These are phyloP conservation scores for Fomitopsis palustris DNA, from an alignment of 1,284 basidiomycete genomes.

Conservation along the genomic window DNA sequence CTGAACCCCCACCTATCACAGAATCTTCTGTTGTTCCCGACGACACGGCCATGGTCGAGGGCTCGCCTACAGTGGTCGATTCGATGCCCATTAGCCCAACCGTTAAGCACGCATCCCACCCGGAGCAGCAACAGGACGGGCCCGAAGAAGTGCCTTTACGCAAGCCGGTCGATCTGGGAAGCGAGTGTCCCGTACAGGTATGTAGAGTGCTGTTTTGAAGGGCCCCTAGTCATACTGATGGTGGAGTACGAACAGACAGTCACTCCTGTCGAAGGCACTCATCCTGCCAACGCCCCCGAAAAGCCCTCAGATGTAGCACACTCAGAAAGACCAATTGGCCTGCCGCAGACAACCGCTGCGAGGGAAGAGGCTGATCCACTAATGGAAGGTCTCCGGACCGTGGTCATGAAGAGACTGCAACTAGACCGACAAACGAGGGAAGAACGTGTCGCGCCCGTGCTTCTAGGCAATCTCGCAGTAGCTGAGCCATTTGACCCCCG, in stretches of 20 bases:
- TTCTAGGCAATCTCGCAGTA: conserved; percentile 54
- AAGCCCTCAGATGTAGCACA: not conserved
- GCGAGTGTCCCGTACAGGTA: not conserved
- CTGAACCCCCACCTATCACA: too few species aligned
- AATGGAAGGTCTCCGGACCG: conserved; percentile 55
- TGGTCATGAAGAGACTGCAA: conserved; percentile 56
- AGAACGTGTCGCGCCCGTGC: conserved; percentile 58
- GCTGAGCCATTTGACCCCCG: conserved; percentile 28
- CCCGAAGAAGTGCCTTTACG: not conserved
- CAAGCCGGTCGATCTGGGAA: not conserved
- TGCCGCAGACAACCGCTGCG: not conserved
- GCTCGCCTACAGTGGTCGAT: not conserved
- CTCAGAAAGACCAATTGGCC: not conserved
- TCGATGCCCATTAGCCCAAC: not conserved
- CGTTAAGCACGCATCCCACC: not conserved
- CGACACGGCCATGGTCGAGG: too few species aligned
- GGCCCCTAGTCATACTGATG: not conserved
- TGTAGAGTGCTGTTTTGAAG: not conserved
- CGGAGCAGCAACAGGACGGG: not conserved
- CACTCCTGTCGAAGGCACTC: not conserved
- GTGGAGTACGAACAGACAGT: not conserved
- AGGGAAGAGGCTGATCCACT: conserved; percentile 30
- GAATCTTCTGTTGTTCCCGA: too few species aligned
- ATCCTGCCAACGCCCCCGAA: not conserved
- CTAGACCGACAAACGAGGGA: conserved; percentile 57